These are phyloP conservation scores for Raffaelea ambrosiae DNA, from an alignment of 2,329 filamentous ascomycete species.

Conservation along the genomic window DNA sequence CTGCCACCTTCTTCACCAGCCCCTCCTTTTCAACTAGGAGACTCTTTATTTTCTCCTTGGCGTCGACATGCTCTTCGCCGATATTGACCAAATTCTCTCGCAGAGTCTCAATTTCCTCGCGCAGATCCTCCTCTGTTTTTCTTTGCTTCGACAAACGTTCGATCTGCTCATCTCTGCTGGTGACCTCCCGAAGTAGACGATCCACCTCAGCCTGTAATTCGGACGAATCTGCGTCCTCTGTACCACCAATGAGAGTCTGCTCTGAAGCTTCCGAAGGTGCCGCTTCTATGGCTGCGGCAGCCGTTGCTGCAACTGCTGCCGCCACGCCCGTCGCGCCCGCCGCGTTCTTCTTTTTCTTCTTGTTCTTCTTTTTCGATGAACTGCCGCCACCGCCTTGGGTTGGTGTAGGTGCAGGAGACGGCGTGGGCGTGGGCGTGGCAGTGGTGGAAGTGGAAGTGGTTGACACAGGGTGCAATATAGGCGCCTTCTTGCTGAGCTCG, in stretches of 20 bases:
- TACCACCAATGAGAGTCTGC: slow-evolving; percentile 13
- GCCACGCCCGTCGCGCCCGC: slow-evolving; percentile 20
- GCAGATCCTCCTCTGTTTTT: slow-evolving; percentile 67
- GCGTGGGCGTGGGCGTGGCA: slow-evolving; percentile 1
- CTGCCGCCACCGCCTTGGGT: slow-evolving; percentile 5
- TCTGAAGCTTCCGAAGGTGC: slow-evolving; percentile 17
- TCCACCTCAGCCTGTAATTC: slow-evolving; percentile 40
- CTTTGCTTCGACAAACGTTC: slow-evolving; percentile 61
- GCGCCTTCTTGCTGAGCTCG: slow-evolving; percentile 4
- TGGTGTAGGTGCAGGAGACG: slow-evolving; percentile 9
- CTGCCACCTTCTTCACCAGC: slow-evolving; percentile 54
- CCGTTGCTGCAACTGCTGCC: slow-evolving; percentile 23
- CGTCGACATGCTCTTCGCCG: slow-evolving; percentile 75
- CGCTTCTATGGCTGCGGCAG: slow-evolving; percentile 21
- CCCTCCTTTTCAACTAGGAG: slow-evolving; percentile 60
- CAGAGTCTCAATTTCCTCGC: slow-evolving; percentile 78
- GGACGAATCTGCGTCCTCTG: slow-evolving; percentile 17
- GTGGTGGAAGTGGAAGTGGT: not conserved
- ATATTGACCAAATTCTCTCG: slow-evolving; percentile 71
- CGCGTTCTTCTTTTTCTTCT: slow-evolving; percentile 73
- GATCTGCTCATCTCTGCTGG: slow-evolving; percentile 64
- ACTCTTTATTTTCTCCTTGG: slow-evolving; percentile 67
- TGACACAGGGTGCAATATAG: not conserved
- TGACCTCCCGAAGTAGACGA: slow-evolving; percentile 43
- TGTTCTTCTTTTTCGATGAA: slow-evolving; percentile 62